phyloP scores from a whole-genome alignment of 2,329 filamentous ascomycete species.

The Teratosphaeria epicoccoides region DNA sequence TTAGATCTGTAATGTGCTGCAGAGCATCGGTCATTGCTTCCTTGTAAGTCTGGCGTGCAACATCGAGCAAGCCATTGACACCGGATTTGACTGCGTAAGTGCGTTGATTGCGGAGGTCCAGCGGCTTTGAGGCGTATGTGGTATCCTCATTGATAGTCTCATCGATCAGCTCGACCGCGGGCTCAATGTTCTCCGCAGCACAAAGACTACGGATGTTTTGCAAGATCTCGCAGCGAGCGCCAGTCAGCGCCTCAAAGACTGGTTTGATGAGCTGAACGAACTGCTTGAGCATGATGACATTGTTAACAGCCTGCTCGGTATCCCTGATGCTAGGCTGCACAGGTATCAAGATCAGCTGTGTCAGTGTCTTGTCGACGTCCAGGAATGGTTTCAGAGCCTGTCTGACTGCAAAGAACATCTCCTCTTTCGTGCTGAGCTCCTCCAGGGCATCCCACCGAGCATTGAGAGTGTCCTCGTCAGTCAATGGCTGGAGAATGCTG shows the following conservation, averaged over 20 bases:
- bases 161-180: constrained; percentile 55
- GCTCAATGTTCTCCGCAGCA: constrained; percentile 48
- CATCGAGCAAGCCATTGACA: constrained; percentile 75
- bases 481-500: constrained; percentile 83
- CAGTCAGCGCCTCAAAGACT: constrained; percentile 56
- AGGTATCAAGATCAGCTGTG: constrained; percentile 71
- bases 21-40: constrained; percentile 72
- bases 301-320: constrained; percentile 73
- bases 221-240: constrained; percentile 55
- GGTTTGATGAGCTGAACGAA: constrained; percentile 60
- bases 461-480: constrained; percentile 54
- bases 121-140: constrained; percentile 61
- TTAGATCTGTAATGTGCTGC: constrained; percentile 57
- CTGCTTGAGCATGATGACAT: constrained; percentile 75
- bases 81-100: constrained; percentile 84
- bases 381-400: constrained; percentile 65
- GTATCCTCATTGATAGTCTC: constrained; percentile 71
- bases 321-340: constrained; percentile 54
- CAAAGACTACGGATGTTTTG: constrained; percentile 59
- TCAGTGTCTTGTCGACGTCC: constrained; percentile 71
- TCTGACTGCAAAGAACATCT: constrained; percentile 70
- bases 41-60: constrained; percentile 80
- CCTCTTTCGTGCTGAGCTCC: constrained; percentile 70
- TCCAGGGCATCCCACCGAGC: constrained; percentile 72
- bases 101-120: constrained; percentile 81